Percentiles rank a stretch among this genome's conserved stretches.
phyloP scores from a whole-genome alignment of 805 yeast species.

The Candida succiphila region DNA sequence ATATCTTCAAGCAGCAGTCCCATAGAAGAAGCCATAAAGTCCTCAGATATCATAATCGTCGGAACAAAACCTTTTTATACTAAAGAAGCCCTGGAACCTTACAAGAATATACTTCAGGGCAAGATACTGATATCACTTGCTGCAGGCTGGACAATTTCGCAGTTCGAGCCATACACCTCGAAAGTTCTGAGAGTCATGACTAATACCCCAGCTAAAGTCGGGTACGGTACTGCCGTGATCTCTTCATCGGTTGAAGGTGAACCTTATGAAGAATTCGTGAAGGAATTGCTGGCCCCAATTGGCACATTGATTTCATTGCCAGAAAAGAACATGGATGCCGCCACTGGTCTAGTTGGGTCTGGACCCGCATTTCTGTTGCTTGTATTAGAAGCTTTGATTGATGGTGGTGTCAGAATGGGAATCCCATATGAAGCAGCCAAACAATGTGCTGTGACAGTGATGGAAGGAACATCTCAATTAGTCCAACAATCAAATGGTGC shows the following conservation, averaged over 20 bases:
- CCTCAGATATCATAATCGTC: conserved; percentile 63
- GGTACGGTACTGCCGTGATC: conserved; percentile 92
- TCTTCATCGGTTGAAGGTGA: conserved; percentile 52
- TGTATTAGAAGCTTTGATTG: conserved; percentile 85
- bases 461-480: conserved; percentile 90
- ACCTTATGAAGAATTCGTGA: conserved; percentile 32
- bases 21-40: too few species aligned
- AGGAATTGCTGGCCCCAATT: conserved; percentile 49
- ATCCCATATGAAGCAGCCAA: conserved; percentile 76
- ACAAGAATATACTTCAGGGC: too few species aligned
- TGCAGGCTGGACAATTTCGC: conserved; percentile 87
- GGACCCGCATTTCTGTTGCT: conserved; percentile 92
- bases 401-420: conserved; percentile 93
- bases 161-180: conserved; percentile 36
- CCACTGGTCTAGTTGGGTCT: conserved; percentile 90
- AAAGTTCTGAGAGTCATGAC: conserved; percentile 91
- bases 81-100: conserved; percentile 47
- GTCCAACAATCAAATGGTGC: conserved; percentile 66
- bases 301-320: conserved; percentile 63
- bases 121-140: conserved; percentile 59
- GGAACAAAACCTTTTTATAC: conserved; percentile 86
- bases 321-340: conserved; percentile 93
- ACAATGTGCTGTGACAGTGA: conserved; percentile 84
- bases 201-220: conserved; percentile 90
- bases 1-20: too few species aligned